Conservation (phyloP, 2,329 filamentous ascomycete genomes). For the Tolypocladium capitatum region DNA sequence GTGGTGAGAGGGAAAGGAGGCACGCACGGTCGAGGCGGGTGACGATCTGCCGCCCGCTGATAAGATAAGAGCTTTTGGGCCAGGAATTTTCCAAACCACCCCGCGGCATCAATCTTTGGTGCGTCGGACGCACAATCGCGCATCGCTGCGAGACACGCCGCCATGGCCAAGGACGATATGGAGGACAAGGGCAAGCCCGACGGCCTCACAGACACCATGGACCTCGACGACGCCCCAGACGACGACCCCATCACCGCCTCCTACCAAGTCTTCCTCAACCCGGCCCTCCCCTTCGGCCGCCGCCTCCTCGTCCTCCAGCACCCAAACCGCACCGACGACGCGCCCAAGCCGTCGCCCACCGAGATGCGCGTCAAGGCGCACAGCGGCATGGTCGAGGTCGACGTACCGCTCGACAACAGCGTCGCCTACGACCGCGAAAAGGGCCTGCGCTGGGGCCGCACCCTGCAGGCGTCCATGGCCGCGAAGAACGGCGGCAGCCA, state of each 20-base stretch:
- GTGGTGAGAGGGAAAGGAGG: no score
- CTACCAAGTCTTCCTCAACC: constrained; percentile 82
- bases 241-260: constrained; percentile 57
- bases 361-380: constrained; percentile 71
- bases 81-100: not conserved
- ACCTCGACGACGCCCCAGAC: constrained; percentile 12
- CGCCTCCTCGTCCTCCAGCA: constrained; percentile 79
- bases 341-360: constrained; percentile 38
- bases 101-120: not conserved
- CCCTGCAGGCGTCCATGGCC: constrained; percentile 48
- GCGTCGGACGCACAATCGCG: not conserved
- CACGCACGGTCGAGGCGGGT: no score
- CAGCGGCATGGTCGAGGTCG: constrained; percentile 78
- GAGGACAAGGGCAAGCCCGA: constrained; percentile 2
- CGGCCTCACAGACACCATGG: constrained; percentile 7
- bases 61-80: constrained; percentile 13
- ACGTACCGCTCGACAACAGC: constrained; percentile 66
- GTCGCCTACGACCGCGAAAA: constrained; percentile 71
- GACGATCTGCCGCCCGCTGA: constrained; percentile 1
- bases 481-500: constrained; percentile 51
- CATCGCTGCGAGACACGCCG: not conserved
- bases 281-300: constrained; percentile 45
- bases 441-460: constrained; percentile 71
- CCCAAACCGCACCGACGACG: constrained; percentile 57
- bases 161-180: constrained; percentile 4